A percentile compares a stretch with the other conserved stretches of the same genome.
These are phyloP conservation scores for Fusarium clavum DNA, from an alignment of 2,329 filamentous ascomycete species.

Conservation along the genomic window DNA sequence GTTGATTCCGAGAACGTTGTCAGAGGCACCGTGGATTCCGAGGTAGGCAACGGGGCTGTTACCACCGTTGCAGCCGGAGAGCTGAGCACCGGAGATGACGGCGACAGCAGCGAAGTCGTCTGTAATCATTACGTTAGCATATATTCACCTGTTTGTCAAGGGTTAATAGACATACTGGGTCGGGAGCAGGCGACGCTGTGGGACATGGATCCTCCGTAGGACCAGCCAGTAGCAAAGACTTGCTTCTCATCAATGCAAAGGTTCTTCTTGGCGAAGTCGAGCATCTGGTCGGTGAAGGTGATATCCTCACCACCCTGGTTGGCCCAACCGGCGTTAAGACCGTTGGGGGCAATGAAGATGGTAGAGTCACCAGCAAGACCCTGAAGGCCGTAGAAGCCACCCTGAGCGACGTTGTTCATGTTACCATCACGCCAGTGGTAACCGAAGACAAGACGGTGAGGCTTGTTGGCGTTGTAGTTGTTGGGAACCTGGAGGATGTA, in stretches of 20 bases:
- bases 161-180: conserved; percentile 25
- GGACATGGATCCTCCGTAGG: conserved; percentile 58
- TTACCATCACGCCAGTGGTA: conserved; percentile 56
- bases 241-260: conserved; percentile 57
- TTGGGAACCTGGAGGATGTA: conserved; percentile 55
- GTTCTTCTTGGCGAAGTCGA: conserved; percentile 52
- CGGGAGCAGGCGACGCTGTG: conserved; percentile 57
- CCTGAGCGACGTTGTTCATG: conserved; percentile 52
- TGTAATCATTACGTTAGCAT: background rate
- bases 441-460: conserved; percentile 48
- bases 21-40: conserved; percentile 54
- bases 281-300: conserved; percentile 54
- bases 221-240: conserved; percentile 59
- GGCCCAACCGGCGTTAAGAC: conserved; percentile 56
- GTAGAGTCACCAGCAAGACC: conserved; percentile 51
- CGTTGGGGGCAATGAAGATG: conserved; percentile 59
- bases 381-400: conserved; percentile 56
- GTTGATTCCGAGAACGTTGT: conserved; percentile 52
- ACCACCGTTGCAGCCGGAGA: conserved; percentile 54
- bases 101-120: conserved; percentile 54
- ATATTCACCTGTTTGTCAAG: accelerated
- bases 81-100: conserved; percentile 48
- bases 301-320: conserved; percentile 57
- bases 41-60: conserved; percentile 55
- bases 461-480: conserved; percentile 42